phyloP scores from a whole-genome alignment of 352 stramenopile genomes.

The Pseudoperonospora humuli region DNA sequence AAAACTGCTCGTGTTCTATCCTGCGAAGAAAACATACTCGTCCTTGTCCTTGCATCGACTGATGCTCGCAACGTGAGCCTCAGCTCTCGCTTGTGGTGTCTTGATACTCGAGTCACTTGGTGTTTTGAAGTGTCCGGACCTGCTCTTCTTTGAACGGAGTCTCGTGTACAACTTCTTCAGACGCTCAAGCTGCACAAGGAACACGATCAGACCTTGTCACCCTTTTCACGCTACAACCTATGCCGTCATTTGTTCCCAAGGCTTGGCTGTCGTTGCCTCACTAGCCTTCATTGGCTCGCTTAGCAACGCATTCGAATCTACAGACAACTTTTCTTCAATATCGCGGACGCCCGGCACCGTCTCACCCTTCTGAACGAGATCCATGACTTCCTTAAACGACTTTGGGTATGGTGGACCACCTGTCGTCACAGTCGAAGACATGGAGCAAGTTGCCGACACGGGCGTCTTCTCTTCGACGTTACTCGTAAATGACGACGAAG shows the following conservation, averaged over 20 bases:
- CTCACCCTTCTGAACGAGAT: constrained; percentile 66
- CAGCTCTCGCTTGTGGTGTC: too few relatives aligned
- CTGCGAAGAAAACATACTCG: too few relatives aligned
- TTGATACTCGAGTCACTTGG: too few relatives aligned
- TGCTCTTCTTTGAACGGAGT: too few relatives aligned
- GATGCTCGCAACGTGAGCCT: too few relatives aligned
- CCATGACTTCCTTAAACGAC: constrained; percentile 70
- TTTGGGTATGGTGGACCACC: constrained; percentile 46
- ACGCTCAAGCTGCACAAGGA: too few relatives aligned
- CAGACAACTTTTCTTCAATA: constrained; percentile 65
- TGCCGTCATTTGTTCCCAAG: constrained; percentile 38
- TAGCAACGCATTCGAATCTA: constrained; percentile 36
- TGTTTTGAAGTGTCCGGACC: too few relatives aligned
- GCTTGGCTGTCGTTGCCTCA: constrained; percentile 22
- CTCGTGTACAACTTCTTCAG: too few relatives aligned
- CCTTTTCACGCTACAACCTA: constrained; percentile 3
- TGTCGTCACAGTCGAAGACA: constrained; percentile 11
- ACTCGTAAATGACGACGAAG: background rate
- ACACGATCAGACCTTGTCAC: too few relatives aligned
- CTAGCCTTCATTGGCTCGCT: constrained; percentile 12
- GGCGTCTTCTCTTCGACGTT: constrained; percentile 25
- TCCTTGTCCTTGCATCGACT: too few relatives aligned
- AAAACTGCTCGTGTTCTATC: too few relatives aligned
- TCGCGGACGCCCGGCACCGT: constrained; percentile 62
- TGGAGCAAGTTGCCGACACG: constrained; percentile 5